Base-by-base conservation (phyloP, 805 yeast genomes). In the Diddensiella santjacobensis region DNA sequence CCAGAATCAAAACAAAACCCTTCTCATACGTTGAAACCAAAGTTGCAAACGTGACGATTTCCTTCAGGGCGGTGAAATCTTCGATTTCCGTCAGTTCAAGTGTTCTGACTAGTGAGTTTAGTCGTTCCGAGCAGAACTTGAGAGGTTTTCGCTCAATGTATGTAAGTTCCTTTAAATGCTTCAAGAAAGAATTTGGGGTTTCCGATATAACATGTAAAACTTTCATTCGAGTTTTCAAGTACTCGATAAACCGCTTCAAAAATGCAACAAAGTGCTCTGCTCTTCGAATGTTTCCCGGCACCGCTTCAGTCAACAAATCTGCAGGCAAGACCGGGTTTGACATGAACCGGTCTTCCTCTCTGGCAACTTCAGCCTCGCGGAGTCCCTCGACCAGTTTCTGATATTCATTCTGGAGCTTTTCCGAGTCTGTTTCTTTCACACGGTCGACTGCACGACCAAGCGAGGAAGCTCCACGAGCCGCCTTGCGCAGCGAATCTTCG, bases 191-290 rank as follows among this genome's bases (percentile, higher is more conserved):
- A 3, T 81, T 78, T 0, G 99, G 99, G 0, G 99, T 93, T 65
- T 93, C 99, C n/a, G 96, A 87, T 38, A 93, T 89, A 31, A 93
- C 99, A 70, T 91, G 96, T 43, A 95, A 69, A 2, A 93, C 96
- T 70, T 93, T 95, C 98, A 93, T 93, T 68, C 99, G 80, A 2
- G 97, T 91, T 61, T 91, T 93, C 59, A 93, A 71, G 67, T 93
- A 93, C 62, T 93, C 99, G 24, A 93, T 87, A 57, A 93, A 86
- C 55, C 99, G 73, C 60, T 90, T 87, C 64, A 93, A 73, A 61
- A 93, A 93, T 2, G 97, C 88, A 13, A 93, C 83, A 60, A 93
- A 93, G 71, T 93, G 99, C 62, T 95, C 98, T 0, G 98, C 99
- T 59, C 96, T 81, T 56, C 99, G 75, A 38, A 93, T 93, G 58